Evolutionary conservation across 169 alveolate genomes (phyloP).

Genomic region (Pseudocohnilembus persalinus): DNA sequence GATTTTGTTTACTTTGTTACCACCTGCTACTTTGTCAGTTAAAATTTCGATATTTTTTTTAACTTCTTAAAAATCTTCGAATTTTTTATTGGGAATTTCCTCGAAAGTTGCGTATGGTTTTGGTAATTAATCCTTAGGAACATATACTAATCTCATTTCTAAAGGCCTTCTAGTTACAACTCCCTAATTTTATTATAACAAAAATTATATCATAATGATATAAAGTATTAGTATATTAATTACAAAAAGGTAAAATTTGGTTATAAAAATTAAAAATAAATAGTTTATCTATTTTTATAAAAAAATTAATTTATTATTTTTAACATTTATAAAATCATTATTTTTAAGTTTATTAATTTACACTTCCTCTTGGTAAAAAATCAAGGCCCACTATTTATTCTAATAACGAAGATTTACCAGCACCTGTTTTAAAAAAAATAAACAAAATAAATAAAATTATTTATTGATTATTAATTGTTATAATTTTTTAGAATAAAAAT

Average conservation of each 20-base stretch:
- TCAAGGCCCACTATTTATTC: constrained; percentile 97
- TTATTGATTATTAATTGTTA: constrained; percentile 29
- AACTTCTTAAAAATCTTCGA: constrained; percentile 91
- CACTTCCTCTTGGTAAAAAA: constrained; percentile 95
- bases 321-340: too few relatives aligned
- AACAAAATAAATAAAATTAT: too few relatives aligned
- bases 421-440: background rate
- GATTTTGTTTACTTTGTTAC: constrained; percentile 23
- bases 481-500: too few relatives aligned
- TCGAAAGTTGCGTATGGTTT: constrained; percentile 84
- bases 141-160: constrained; percentile 92
- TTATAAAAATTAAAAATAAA: too few relatives aligned
- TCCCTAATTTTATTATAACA: constrained; percentile 75
- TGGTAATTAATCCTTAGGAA: constrained; percentile 55
- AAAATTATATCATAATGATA: too few relatives aligned
- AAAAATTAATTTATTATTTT: too few relatives aligned
- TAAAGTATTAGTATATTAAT: too few relatives aligned
- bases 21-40: constrained; percentile 86
- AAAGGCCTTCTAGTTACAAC: constrained; percentile 97
- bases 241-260: too few relatives aligned
- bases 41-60: constrained; percentile 86
- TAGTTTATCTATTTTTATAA: too few relatives aligned
- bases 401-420: constrained; percentile 92
- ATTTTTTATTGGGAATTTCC: constrained; percentile 72
- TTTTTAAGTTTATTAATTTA: background rate